Evolutionary conservation across 2,329 filamentous ascomycete species (phyloP).

Genomic region (Tympanopsis confertula): DNA sequence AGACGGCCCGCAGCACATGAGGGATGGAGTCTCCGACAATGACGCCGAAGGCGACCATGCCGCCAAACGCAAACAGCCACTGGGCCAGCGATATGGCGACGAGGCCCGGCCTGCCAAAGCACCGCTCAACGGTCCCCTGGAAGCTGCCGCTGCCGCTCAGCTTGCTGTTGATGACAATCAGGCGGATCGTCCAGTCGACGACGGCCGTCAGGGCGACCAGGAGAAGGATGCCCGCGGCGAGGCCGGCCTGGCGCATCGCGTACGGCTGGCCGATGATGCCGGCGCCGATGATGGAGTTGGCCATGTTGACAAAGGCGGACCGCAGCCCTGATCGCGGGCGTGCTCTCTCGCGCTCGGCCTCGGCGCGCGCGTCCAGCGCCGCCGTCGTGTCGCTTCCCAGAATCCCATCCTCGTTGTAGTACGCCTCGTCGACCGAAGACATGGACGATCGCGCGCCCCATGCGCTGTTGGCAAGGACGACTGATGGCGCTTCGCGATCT

Average conservation of each 20-base stretch:
- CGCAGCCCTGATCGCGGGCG: constrained; percentile 76
- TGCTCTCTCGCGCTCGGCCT: constrained; percentile 39
- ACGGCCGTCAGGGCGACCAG: constrained; percentile 70
- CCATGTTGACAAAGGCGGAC: constrained; percentile 99
- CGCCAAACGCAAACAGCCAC: constrained; percentile 97
- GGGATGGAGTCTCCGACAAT: constrained; percentile 96
- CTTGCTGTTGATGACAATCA: constrained; percentile 97
- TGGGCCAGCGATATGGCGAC: constrained; percentile 84
- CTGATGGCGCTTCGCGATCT: constrained; percentile 70
- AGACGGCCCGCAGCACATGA: constrained; percentile 72
- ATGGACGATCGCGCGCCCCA: constrained; percentile 12
- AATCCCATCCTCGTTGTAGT: neutral
- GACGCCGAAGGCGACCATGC: constrained; percentile 96
- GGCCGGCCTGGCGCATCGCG: constrained; percentile 84
- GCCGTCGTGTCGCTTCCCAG: constrained; percentile 11
- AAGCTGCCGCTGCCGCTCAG: constrained; percentile 87
- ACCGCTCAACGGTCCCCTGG: constrained; percentile 89
- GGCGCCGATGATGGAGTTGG: constrained; percentile 86
- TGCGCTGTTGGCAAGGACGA: constrained; percentile 54
- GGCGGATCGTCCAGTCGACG: constrained; percentile 92
- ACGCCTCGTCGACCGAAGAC: constrained; percentile 6
- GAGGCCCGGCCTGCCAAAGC: constrained; percentile 78
- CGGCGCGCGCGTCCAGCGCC: constrained; percentile 29
- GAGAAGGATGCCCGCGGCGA: constrained; percentile 68
- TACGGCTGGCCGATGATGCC: constrained; percentile 80